A percentile compares a stretch with the other conserved stretches of the same genome.
phyloP scores from a whole-genome alignment of 192 early-diverging fungal species.

The Entophlyctis luteolus region DNA sequence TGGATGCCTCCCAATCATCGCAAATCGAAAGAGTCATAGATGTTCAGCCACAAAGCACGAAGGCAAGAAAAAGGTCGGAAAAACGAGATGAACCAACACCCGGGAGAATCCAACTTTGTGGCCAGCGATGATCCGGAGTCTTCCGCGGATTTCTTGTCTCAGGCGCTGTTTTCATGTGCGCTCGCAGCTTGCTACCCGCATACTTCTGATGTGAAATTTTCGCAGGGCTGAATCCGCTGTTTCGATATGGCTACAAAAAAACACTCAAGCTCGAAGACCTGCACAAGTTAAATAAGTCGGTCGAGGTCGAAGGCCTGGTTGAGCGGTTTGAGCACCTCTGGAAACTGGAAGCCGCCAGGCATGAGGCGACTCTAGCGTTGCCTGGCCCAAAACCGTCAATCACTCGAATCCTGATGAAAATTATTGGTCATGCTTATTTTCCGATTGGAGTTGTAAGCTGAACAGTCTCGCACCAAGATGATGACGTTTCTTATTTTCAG shows the following conservation, averaged over 20 bases:
- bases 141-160: background rate
- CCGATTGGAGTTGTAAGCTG: conserved; percentile 17
- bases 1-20: too few species aligned
- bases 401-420: conserved; percentile 17
- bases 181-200: too few species aligned
- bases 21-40: too few species aligned
- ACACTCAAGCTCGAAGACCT: conserved; percentile 61
- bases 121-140: background rate
- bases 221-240: conserved; percentile 53
- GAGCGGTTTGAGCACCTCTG: conserved; percentile 37
- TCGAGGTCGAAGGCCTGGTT: conserved; percentile 26
- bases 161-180: conserved; percentile 2
- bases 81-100: too few species aligned
- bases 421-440: conserved; percentile 21
- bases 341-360: conserved; percentile 24
- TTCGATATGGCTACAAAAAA: conserved; percentile 51
- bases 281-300: conserved; percentile 37
- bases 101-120: too few species aligned
- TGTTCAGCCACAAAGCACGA: too few species aligned
- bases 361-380: background rate
- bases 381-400: conserved; percentile 30
- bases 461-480: too few species aligned
- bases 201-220: background rate
- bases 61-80: too few species aligned
- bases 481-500: too few species aligned